Evolutionary conservation across 371 early-diverging fungal genomes (phyloP), one percentile per base, ranked within the genome.

Genomic region (Capniomyces stellatus): DNA sequence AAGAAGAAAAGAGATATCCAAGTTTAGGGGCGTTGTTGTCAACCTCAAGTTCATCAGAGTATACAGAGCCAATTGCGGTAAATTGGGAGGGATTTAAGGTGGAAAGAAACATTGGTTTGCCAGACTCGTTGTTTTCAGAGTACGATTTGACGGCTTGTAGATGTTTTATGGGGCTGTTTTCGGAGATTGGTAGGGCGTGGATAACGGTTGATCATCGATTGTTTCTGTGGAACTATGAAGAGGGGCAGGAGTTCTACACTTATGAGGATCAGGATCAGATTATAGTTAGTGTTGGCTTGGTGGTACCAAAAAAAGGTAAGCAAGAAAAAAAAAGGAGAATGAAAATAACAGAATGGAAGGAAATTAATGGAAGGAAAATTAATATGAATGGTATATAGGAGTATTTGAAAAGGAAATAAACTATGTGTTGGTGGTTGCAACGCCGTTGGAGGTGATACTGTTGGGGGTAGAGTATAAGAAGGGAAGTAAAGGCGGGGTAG

Each of bases 111-210:
- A 64, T 76, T 22, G 64, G 78, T 4, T 69, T 87, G 12, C 87
- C 89, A 0, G 78, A 75, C 54, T 71, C 67, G 43, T 61, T 89
- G 47, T 75, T 77, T 52, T 77, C 79, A 58, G 76, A 82, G 63
- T 81, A 83, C 54, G 78, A 82, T 54, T 59, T 77, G 23, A 68
- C 82, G 1, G 75, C 81, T 55, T 79, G 81, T 56, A 75, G 84
- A 52, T 75, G 72, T 55, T 91, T 84, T 65, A 80, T 87, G 76
- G 92, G 92, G 0, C 60, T 92, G 22, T 82, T 90, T 27, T 82
- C 89, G n/a, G 84, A 85, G 54, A 82, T 94, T 51, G 71, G 79
- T 41, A 78, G 87, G 29, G 92, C 85, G 6, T 94, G 90, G 81
- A 82, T 91, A 48, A 82, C 85, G 2, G 78, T 92, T 43, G 88